Conservation (phyloP, 108 stramenopile genomes). For the Nannochloropsis oceanica region DNA sequence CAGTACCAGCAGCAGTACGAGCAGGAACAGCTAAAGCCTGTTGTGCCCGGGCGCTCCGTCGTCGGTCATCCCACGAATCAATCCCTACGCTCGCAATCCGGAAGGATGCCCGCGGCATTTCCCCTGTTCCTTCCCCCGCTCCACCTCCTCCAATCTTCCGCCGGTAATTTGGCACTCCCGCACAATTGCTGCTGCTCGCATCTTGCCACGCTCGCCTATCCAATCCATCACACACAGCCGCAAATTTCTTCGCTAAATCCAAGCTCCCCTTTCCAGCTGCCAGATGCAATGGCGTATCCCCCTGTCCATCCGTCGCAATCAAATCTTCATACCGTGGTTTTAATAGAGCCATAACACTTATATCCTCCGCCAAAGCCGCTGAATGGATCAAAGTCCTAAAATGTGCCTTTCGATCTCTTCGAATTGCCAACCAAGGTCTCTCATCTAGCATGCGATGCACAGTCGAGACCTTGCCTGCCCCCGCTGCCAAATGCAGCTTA, state of each 20-base stretch:
- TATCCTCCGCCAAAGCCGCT: background rate
- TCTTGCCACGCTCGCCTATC: background rate
- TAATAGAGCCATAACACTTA: background rate
- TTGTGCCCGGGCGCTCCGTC: background rate
- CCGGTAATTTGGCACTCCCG: background rate
- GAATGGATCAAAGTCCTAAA: background rate
- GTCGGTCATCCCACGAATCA: background rate
- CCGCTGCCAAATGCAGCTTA: background rate
- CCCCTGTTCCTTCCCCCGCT: background rate
- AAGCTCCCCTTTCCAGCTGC: background rate
- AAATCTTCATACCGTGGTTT: background rate
- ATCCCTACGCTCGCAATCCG: background rate
- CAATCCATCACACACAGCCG: background rate
- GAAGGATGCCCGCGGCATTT: background rate
- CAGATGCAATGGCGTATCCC: slow-evolving; percentile 8
- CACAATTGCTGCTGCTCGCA: background rate
- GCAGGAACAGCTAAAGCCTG: background rate
- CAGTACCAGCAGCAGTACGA: background rate
- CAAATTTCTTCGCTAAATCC: background rate
- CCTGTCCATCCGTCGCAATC: slow-evolving; percentile 1
- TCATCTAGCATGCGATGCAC: background rate
- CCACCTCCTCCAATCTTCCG: background rate
- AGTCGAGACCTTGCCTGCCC: background rate
- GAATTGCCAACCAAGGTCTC: background rate
- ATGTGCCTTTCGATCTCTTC: background rate